Conservation (phyloP, 1,284 basidiomycete species). For the Ustilago lituana region DNA sequence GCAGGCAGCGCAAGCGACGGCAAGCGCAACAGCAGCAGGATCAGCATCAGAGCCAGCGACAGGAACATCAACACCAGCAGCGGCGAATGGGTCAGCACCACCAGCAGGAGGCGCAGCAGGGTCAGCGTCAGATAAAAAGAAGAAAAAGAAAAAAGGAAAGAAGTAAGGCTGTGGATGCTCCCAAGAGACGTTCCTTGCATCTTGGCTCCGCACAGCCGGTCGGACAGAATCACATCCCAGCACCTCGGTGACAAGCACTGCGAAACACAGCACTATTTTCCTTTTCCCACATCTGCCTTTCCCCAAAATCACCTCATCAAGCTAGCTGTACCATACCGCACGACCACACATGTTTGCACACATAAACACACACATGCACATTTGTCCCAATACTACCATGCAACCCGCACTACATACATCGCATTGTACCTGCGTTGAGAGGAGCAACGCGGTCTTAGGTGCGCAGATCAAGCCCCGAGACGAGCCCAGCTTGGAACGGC, state of each 20-base stretch:
- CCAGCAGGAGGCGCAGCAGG: no score
- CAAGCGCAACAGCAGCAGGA: conserved; percentile 5
- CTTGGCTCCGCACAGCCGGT: no score
- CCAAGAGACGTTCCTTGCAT: no score
- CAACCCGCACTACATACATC: no score
- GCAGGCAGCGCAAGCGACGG: conserved; percentile 11
- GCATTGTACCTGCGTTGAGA: no score
- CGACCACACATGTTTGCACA: neutral
- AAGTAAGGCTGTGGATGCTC: conserved; percentile 28
- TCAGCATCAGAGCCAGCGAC: no score
- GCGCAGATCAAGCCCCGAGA: conserved; percentile 43
- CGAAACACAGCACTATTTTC: no score
- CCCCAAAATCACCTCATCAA: neutral
- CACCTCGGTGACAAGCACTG: no score
- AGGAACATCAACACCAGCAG: conserved; percentile 3
- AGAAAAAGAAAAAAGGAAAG: conserved; percentile 52
- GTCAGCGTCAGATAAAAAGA: conserved; percentile 47
- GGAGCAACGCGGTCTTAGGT: no score
- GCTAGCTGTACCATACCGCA: neutral
- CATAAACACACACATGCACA: neutral
- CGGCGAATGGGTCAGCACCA: conserved; percentile 2
- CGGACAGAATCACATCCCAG: no score
- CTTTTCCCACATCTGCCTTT: neutral
- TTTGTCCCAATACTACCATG: no score
- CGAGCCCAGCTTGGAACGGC: conserved; percentile 52